Evolutionary conservation across 1,139 yeast species (phyloP), one percentile per base, ranked within the genome.

Genomic region (Saccharomyces hybrid): DNA sequence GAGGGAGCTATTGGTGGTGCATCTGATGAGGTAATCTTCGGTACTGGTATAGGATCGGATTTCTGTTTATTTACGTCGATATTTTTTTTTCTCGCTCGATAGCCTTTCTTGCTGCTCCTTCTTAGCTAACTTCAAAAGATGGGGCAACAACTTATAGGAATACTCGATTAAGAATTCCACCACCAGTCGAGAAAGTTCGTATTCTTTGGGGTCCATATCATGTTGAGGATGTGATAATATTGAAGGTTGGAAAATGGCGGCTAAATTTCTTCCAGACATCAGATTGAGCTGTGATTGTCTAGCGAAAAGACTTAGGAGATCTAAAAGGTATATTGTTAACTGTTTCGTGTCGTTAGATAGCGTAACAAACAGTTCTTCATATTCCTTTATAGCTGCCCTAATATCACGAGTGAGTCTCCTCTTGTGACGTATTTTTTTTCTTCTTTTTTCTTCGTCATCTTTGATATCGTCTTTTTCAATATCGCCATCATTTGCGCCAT

Each of bases 171-270:
- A 78, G 62, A 93, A 90, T 67, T 91, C 96, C 32, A 93, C 86
- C 29, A 89, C 97, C 9, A 84, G 78, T 62, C 93, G 89, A 2
- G 96, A 88, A 38, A 90, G 75, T 21, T 88, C 95, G 71, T 91
- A 91, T 70, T 93, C 97, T 41, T 83, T 86, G 1, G 98, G 97
- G 52, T 86, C 82, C 83, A 91, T 81, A 68, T 90, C 97, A 70
- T 93, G 98, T 62, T 78, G 80, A 5, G 97, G 97, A 68, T 93
- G 98, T 2, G 96, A 87, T 51, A 95, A 75, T 16, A 95, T 83
- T 1, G 96, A 87, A 2, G 99, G 99, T 72, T 93, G 99, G 73
- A 95, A 93, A 58, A 93, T 88, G 1, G 98, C 97, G 0, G 98
- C 96, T 61, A 93, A 75, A 67, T 95, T 93, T 62, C 93, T 81